A percentile compares a stretch with the other conserved stretches of the same genome.
These are phyloP conservation scores for Astrothelium macrocarpum DNA, from an alignment of 495 filamentous ascomycete species.

Conservation along the genomic window DNA sequence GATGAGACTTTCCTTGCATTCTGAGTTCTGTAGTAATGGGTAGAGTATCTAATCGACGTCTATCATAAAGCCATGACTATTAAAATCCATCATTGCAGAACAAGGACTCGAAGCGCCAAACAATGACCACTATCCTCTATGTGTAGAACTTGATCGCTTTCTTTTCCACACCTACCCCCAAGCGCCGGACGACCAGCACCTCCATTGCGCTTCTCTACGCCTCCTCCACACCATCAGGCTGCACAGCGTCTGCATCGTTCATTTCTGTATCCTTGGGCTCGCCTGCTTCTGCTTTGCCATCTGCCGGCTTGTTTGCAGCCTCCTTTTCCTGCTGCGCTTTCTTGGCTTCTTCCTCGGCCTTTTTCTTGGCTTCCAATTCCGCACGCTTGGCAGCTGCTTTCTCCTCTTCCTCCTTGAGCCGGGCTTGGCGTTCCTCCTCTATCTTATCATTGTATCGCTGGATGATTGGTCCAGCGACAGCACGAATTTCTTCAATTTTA, in stretches of 20 bases:
- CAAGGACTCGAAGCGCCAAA: not conserved
- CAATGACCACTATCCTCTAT: constrained; percentile 5
- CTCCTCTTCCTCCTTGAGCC: constrained; percentile 69
- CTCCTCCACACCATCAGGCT: constrained; percentile 33
- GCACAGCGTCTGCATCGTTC: constrained; percentile 28
- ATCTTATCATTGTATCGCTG: constrained; percentile 92
- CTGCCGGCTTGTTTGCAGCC: constrained; percentile 41
- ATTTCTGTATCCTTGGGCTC: constrained; percentile 36
- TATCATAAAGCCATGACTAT: constrained; percentile 4
- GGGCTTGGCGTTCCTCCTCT: constrained; percentile 74
- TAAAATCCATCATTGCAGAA: not conserved
- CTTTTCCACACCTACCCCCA: not conserved
- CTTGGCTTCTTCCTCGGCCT: constrained; percentile 58
- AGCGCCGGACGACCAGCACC: not conserved
- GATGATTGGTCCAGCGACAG: constrained; percentile 80
- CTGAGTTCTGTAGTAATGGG: not conserved
- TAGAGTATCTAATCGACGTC: constrained; percentile 2
- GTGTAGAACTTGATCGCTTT: not conserved
- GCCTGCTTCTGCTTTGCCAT: constrained; percentile 12
- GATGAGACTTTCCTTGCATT: not conserved
- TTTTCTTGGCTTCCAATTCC: constrained; percentile 61
- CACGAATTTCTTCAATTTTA: constrained; percentile 93
- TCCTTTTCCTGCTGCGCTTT: constrained; percentile 46
- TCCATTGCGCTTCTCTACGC: constrained; percentile 3
- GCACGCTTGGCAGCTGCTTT: constrained; percentile 36